phyloP scores from a whole-genome alignment of 2,329 filamentous ascomycete species.

The Ophiostoma tasmaniense region DNA sequence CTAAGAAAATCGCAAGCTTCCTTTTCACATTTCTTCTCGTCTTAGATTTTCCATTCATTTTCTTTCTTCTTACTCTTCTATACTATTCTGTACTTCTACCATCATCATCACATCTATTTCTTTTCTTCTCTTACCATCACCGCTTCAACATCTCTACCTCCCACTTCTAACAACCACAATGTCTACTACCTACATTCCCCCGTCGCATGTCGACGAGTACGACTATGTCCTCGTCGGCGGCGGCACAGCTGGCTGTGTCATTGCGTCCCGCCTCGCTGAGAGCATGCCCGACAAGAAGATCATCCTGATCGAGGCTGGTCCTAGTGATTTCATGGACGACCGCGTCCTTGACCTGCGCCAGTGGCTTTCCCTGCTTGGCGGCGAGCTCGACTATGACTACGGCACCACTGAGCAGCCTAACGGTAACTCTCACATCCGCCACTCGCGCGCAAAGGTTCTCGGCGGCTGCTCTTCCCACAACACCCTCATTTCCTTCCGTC shows the following conservation, averaged over 20 bases:
- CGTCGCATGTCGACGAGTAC: slow-evolving; percentile 57
- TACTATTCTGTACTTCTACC: neutral
- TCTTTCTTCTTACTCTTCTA: neutral
- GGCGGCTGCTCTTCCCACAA: slow-evolving; percentile 92
- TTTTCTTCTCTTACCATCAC: neutral
- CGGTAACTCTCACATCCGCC: slow-evolving; percentile 81
- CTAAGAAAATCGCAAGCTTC: neutral
- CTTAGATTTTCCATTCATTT: neutral
- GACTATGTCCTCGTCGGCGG: slow-evolving; percentile 83
- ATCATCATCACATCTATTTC: neutral
- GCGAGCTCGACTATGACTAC: slow-evolving; percentile 87
- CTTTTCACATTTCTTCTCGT: neutral
- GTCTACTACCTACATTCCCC: slow-evolving; percentile 60
- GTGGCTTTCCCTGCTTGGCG: slow-evolving; percentile 77
- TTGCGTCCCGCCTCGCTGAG: slow-evolving; percentile 69
- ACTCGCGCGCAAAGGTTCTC: slow-evolving; percentile 85
- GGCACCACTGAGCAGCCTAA: slow-evolving; percentile 81
- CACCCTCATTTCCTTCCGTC: slow-evolving; percentile 55
- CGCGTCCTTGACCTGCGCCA: slow-evolving; percentile 78
- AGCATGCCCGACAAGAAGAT: slow-evolving; percentile 70
- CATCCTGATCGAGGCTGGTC: slow-evolving; percentile 79
- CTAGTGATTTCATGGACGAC: slow-evolving; percentile 82
- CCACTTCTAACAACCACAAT: slow-evolving; percentile 29
- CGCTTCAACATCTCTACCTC: neutral
- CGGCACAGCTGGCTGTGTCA: slow-evolving; percentile 77